Base-by-base conservation (phyloP, 164 flowering plant genomes). In the Hamamelis virginiana region DNA sequence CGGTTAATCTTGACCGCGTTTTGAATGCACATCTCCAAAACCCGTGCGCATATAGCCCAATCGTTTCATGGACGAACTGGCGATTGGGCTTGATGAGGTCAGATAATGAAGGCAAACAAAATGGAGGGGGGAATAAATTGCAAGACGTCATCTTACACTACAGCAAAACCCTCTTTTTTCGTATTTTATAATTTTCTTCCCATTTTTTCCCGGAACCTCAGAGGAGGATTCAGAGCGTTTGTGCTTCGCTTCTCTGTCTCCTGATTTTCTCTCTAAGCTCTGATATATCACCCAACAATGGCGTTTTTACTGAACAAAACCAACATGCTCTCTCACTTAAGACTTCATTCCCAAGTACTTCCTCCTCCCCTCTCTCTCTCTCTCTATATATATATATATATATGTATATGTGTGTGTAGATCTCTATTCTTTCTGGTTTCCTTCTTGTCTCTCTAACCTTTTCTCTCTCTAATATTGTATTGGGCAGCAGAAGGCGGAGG, bases 261-360 rank as follows among this genome's bases (percentile, higher is more conserved):
- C 63, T 46, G 53, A 23, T 52, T 23, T 5, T 47, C 57, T 1
- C 43, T 33, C 23, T 4, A 15, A 16, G n/a, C 44, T 5, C 18
- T 16, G n/a, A 23, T 16, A 13, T 12, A 3, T 38, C 1, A 5
- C 28, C 21, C 23, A 11, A 11, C 13, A 57, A 87, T 87, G 91
- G 91, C 89, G 43, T 87, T 81, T 68, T 61, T 87, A 23, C 77
- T 81, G 22, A 76, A 66, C 58, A 85, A 79, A 21, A 43, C 82
- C 66, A 8, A 71, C 21, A 9, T 73, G 15, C 47, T 80, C 66
- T 79, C 84, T 56, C 82, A 80, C 27, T 64, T 84, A 26, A 83
- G 80, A 64, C 80, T 83, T n/a, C 77, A 76, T 26, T 64, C 83
- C 23, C 86, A 80, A 88, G 89, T 82, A 15, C 21, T 56, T 45